Evolutionary conservation across 108 stramenopile genomes (phyloP).

Genomic region (Chaetoceros muelleri): DNA sequence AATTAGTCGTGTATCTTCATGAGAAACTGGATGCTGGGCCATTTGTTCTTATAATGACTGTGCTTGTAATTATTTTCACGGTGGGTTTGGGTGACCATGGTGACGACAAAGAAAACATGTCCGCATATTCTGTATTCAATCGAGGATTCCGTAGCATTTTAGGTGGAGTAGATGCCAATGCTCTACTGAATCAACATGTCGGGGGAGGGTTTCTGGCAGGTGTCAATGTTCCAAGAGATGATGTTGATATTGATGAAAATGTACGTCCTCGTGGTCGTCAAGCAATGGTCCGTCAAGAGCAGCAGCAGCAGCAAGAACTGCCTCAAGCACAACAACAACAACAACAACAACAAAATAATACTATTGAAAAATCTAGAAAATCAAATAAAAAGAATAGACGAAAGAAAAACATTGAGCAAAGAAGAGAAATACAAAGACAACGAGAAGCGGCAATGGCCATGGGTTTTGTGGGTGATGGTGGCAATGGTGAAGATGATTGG

Average conservation of each 20-base stretch:
- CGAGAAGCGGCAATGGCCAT: conserved; percentile 62
- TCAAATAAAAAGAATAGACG: conserved; percentile 60
- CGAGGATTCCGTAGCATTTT: conserved; percentile 58
- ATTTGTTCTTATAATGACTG: conserved; percentile 47
- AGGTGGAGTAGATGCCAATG: conserved; percentile 66
- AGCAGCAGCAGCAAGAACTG: neutral
- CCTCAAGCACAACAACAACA: neutral
- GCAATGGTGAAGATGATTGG: conserved; percentile 13
- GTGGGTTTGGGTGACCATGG: conserved; percentile 68
- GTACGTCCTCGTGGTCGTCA: conserved; percentile 4
- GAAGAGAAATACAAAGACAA: conserved; percentile 57
- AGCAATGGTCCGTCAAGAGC: neutral
- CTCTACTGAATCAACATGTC: conserved; percentile 59
- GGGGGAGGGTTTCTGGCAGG: conserved; percentile 27
- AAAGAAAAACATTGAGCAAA: conserved; percentile 38
- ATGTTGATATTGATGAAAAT: conserved; percentile 5
- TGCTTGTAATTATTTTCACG: conserved; percentile 46
- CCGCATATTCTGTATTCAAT: conserved; percentile 79
- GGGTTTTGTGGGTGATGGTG: conserved; percentile 39
- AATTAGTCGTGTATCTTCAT: conserved; percentile 13
- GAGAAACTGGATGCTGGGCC: conserved; percentile 53
- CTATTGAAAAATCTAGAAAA: conserved; percentile 21
- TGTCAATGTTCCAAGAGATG: conserved; percentile 1
- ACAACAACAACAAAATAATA: conserved; percentile 12
- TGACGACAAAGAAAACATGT: conserved; percentile 30